Base-by-base conservation (phyloP, 768 basidiomycete species). In the Lentinula raphanica region DNA sequence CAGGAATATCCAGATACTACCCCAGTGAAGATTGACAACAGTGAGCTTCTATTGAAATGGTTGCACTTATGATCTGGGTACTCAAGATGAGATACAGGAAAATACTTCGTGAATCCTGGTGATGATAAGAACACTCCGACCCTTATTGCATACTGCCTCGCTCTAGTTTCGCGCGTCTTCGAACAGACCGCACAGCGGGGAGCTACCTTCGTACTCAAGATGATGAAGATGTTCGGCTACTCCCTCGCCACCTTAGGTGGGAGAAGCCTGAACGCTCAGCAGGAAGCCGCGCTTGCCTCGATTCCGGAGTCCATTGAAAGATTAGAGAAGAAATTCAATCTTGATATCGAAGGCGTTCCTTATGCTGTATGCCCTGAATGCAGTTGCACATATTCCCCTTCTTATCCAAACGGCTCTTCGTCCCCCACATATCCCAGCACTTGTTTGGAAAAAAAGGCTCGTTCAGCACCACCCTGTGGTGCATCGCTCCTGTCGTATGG, bases 291-390 rank as follows among this genome's bases (percentile, higher is more conserved):
- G 8, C 54, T 55, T 13, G 19, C 54, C 29, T 36, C 12, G 9
- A 55, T 55, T 15, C 54, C 54, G 6, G 54, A 55, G 19, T 40
- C 54, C 8, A 42, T 55, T 28, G 38, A 39, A 32, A 19, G 17
- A 19, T 25, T 55, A n/a, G 54, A 55, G 23, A 27, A 28, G 23
- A 39, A 44, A 44, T 32, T 55, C 40, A 55, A 55, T 42, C 54
- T 55, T 12, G 54, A 42, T 27, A 23, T 55, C 11, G 21, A 39
- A 12, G 11, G 54, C 28, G 27, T 55, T 19, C 54, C 40, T 11
- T 55, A 55, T 27, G 54, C 54, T 19, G 36, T 55, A 7, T 55
- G 54, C 21, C 54, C 54, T 5, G 19, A 42, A 5, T 55, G 54
- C 40, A 42, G 55, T 17, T 27, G 17, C 15, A 45, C 31, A 11